Base-by-base conservation (phyloP, 257 asterid genomes). In the Lavandula angustifolia region DNA sequence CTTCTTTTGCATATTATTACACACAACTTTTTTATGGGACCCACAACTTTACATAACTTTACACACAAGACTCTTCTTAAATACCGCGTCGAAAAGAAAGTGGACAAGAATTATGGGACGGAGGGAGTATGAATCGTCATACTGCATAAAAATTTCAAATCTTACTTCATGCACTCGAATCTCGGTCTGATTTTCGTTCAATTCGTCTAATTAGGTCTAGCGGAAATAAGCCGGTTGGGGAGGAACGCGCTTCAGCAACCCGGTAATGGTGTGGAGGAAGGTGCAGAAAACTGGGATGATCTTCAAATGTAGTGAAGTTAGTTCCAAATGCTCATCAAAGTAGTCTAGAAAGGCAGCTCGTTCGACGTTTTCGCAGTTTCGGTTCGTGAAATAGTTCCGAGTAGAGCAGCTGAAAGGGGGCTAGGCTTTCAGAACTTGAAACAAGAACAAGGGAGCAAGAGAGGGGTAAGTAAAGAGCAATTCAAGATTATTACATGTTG, bases 181-280 rank as follows among this genome's bases (percentile, higher is more conserved):
- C 11, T 1, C 65, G 64, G 27, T 46, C 66, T 68, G 66, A 73
- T 67, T 16, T 22, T 29, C 11, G 60, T 50, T 55, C 66, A 48
- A 73, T 44, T 35, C 70, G 35, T 73, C 50, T 60, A 47, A 66
- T 62, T 80, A 78, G 95, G 95, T 59, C 82, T 84, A 16, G 90
- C 87, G 12, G 76, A 81, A 67, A 82, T 82, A 79, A 82, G 82
- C 80, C 80, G 79, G 52, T 66, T 80, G 74, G 81, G 75, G 16
- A 69, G 80, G 53, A 76, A 75, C 22, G 81, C 77, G 44, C 65
- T 57, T 55, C 80, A 77, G 38, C 76, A 63, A 47, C 72, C 75
- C 8, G 83, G 56, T 29, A 57, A 61, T 75, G 81, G 75, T 9
- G 46, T 40, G 14, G 84, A 73, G 67, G 81, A 63, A 34, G 53